Conservation (phyloP, 768 basidiomycete genomes). For the Megacollybia marginata region DNA sequence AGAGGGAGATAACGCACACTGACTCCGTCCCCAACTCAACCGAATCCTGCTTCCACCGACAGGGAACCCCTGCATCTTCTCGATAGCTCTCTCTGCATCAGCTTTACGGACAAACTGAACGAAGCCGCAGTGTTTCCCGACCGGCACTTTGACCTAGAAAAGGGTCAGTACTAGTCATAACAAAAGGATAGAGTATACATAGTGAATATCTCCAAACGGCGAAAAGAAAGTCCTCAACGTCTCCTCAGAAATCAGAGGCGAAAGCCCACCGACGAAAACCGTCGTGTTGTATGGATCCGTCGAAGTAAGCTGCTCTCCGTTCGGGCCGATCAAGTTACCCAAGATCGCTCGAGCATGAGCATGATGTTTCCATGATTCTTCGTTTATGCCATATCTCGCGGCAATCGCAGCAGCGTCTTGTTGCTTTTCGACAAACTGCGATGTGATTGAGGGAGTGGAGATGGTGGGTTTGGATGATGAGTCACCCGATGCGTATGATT, state of each 20-base stretch:
- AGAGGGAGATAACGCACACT: slow-evolving; percentile 48
- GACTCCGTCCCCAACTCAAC: slow-evolving; percentile 89
- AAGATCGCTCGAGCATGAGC: slow-evolving; percentile 78
- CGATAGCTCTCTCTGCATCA: slow-evolving; percentile 88
- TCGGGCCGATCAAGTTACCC: slow-evolving; percentile 78
- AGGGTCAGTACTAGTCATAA: slow-evolving; percentile 7
- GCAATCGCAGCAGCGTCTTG: slow-evolving; percentile 18
- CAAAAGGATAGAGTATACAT: slow-evolving; percentile 42
- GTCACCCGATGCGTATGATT: slow-evolving; percentile 37
- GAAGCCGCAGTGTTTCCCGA: slow-evolving; percentile 93
- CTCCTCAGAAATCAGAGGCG: slow-evolving; percentile 85
- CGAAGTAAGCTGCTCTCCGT: slow-evolving; percentile 79
- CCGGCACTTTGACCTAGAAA: slow-evolving; percentile 86
- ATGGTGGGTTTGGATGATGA: slow-evolving; percentile 18
- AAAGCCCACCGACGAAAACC: slow-evolving; percentile 88
- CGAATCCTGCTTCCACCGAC: slow-evolving; percentile 89
- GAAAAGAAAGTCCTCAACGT: slow-evolving; percentile 85
- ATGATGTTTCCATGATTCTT: slow-evolving; percentile 82
- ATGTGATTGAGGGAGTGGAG: slow-evolving; percentile 14
- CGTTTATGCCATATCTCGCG: slow-evolving; percentile 52
- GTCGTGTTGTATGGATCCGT: slow-evolving; percentile 96
- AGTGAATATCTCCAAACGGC: slow-evolving; percentile 91
- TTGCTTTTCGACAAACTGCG: slow-evolving; percentile 21
- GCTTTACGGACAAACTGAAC: slow-evolving; percentile 91
- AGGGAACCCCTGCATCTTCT: slow-evolving; percentile 96